A percentile compares a stretch with the other conserved stretches of the same genome.
Evolutionary conservation across 75 land plant species (phyloP).

Genomic region (Sequoia sempervirens): DNA sequence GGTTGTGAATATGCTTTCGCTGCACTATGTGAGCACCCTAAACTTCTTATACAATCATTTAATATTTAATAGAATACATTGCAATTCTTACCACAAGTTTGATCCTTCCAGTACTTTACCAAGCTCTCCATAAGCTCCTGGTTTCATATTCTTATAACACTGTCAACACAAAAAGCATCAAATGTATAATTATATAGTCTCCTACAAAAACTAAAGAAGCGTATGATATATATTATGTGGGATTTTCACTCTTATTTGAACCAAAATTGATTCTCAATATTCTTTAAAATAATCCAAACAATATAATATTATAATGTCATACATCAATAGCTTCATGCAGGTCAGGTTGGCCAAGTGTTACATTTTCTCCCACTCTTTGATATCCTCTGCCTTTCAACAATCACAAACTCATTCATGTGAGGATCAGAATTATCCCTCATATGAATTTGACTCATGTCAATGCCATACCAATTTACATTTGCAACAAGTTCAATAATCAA

Average conservation of each 20-base stretch:
- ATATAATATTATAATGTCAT: conserved; percentile 9
- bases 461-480: background rate
- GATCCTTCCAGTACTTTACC: conserved; percentile 63
- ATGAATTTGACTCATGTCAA: background rate
- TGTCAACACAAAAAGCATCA: conserved; percentile 19
- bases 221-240: background rate
- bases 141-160: conserved; percentile 67
- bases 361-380: conserved; percentile 80
- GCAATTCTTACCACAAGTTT: conserved; percentile 62
- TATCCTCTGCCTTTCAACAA: conserved; percentile 68
- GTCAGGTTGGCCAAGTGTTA: conserved; percentile 77
- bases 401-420: conserved; percentile 3
- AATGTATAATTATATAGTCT: background rate
- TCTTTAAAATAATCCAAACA: conserved; percentile 3
- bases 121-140: conserved; percentile 55
- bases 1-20: background rate
- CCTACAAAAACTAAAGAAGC: background rate
- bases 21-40: background rate
- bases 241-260: background rate
- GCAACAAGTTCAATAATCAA: background rate
- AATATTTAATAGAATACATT: conserved; percentile 2
- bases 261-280: background rate
- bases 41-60: background rate
- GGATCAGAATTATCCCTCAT: background rate
- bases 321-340: conserved; percentile 96